Conservation (phyloP, 345 rosid genomes). For the Sisymbrium altissimum region DNA sequence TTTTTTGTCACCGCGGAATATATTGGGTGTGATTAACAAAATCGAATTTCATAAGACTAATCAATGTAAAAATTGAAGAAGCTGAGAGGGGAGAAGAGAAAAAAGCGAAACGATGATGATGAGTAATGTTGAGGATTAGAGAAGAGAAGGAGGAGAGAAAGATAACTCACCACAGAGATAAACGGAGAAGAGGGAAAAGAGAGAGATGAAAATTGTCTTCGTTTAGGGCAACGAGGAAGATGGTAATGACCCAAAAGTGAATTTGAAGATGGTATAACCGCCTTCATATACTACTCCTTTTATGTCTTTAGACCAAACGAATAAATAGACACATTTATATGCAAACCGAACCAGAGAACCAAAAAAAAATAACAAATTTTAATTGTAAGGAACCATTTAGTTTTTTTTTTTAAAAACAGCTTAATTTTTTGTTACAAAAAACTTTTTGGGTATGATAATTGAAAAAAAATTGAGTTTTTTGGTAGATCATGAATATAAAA, state of each 20-base stretch:
- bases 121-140: not conserved
- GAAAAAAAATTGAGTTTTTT: too few relatives aligned
- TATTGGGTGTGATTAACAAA: not conserved
- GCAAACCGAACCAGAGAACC: not conserved
- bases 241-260: not conserved
- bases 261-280: not conserved
- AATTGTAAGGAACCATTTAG: not conserved
- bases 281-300: not conserved
- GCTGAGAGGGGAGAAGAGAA: not conserved
- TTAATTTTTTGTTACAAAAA: not conserved
- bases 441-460: not conserved
- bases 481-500: too few relatives aligned
- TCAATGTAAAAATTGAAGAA: not conserved
- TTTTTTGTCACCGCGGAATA: too few relatives aligned
- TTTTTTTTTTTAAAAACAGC: not conserved
- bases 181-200: constrained; percentile 19
- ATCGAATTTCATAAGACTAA: not conserved
- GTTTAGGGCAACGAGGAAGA: constrained; percentile 4
- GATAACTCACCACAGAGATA: constrained; percentile 21
- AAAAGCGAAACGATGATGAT: not conserved
- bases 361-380: not conserved
- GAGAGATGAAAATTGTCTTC: not conserved
- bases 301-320: too few relatives aligned
- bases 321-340: not conserved
- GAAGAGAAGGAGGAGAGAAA: not conserved